Evolutionary conservation across 768 basidiomycete species (phyloP).

Genomic region (Amanita fuliginea): DNA sequence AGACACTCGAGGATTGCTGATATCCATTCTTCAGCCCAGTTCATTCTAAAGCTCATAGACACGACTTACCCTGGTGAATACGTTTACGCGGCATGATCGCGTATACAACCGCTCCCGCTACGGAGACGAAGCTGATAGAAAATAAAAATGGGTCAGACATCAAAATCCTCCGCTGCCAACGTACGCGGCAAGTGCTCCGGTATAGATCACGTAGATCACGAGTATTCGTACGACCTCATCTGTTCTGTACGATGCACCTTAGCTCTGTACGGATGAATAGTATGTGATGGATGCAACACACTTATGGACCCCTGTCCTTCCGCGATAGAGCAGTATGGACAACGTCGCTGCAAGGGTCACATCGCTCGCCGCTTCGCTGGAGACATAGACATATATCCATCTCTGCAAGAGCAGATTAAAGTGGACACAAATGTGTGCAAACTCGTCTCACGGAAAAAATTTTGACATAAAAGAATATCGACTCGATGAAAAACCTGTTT

Average conservation of each 20-base stretch:
- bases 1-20: slow-evolving; percentile 38
- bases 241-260: slow-evolving; percentile 23
- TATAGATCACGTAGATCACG: slow-evolving; percentile 43
- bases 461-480: too few relatives aligned
- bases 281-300: slow-evolving; percentile 12
- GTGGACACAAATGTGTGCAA: neutral
- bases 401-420: slow-evolving; percentile 18
- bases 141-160: neutral
- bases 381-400: slow-evolving; percentile 43
- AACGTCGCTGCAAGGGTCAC: slow-evolving; percentile 37
- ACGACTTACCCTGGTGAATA: slow-evolving; percentile 32
- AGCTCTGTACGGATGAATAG: neutral
- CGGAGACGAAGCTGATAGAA: slow-evolving; percentile 30
- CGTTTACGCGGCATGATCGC: slow-evolving; percentile 43
- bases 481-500: too few relatives aligned
- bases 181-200: slow-evolving; percentile 34
- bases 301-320: slow-evolving; percentile 39
- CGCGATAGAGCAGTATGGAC: slow-evolving; percentile 34
- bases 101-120: slow-evolving; percentile 35
- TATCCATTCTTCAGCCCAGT: neutral
- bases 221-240: slow-evolving; percentile 37
- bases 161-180: neutral
- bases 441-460: too few relatives aligned
- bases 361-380: slow-evolving; percentile 37
- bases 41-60: neutral